phyloP scores from a whole-genome alignment of 2,329 filamentous ascomycete genomes.

The Alternaria longipes region DNA sequence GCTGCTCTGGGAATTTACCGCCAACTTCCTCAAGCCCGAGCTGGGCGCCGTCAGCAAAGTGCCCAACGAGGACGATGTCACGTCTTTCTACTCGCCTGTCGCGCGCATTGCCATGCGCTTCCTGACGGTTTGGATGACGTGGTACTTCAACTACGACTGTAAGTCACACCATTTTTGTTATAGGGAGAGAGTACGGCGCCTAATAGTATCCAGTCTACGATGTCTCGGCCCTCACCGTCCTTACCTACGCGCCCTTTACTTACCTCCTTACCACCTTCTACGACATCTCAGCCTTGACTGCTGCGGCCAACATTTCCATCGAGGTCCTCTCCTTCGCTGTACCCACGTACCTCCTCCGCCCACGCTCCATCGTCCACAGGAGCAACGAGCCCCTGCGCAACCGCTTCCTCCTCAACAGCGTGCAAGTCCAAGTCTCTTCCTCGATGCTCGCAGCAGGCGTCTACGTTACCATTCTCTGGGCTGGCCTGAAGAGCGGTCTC shows the following conservation, averaged over 20 bases:
- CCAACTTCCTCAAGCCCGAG: constrained; percentile 69
- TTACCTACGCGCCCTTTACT: constrained; percentile 78
- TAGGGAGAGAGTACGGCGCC: too few species aligned
- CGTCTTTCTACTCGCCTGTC: constrained; percentile 61
- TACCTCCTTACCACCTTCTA: constrained; percentile 84
- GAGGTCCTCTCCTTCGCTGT: constrained; percentile 74
- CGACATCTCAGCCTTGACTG: constrained; percentile 68
- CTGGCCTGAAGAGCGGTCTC: constrained; percentile 70
- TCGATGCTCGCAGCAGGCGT: constrained; percentile 74
- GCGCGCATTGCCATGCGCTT: constrained; percentile 66
- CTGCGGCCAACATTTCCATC: constrained; percentile 69
- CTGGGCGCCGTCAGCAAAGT: constrained; percentile 73
- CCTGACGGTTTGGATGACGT: constrained; percentile 74
- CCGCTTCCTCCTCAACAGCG: constrained; percentile 53
- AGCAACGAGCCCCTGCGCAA: constrained; percentile 57
- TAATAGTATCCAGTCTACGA: constrained; percentile 47
- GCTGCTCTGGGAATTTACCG: constrained; percentile 69
- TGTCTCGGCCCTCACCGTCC: constrained; percentile 58
- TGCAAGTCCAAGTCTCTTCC: constrained; percentile 63
- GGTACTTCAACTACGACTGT: constrained; percentile 78
- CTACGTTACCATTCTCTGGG: constrained; percentile 77
- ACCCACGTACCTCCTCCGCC: constrained; percentile 79
- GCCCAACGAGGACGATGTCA: constrained; percentile 64
- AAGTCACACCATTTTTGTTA: too few species aligned
- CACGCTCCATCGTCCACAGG: constrained; percentile 70